Percentiles rank a stretch among this genome's conserved stretches.
These are phyloP conservation scores for Cyamopsis tetragonoloba DNA, from an alignment of 306 rosid species.

Conservation along the genomic window DNA sequence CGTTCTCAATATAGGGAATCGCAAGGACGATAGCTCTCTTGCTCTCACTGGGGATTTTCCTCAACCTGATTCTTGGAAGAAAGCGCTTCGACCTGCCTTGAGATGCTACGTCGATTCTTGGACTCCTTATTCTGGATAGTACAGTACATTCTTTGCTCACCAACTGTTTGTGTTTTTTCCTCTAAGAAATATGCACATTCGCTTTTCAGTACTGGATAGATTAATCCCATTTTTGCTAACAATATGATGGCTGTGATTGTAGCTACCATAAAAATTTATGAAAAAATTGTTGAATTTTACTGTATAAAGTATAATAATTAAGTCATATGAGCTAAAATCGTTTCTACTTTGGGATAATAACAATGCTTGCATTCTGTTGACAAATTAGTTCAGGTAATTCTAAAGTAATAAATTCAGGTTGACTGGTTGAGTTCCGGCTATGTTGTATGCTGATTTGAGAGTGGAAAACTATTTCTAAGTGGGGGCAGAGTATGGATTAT, in stretches of 20 bases:
- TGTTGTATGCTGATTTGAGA: neutral
- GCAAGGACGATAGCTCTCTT: conserved; percentile 72
- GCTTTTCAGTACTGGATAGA: neutral
- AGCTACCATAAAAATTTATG: no score
- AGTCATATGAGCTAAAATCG: neutral
- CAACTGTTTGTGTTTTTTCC: conserved; percentile 36
- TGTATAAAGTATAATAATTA: no score
- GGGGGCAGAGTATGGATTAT: neutral
- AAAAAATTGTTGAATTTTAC: no score
- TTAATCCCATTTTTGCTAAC: neutral
- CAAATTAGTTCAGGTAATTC: neutral
- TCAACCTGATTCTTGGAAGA: conserved; percentile 51
- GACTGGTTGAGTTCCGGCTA: neutral
- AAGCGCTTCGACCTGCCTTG: conserved; percentile 41
- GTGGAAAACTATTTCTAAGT: neutral
- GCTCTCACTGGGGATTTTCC: conserved; percentile 84
- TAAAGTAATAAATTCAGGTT: neutral
- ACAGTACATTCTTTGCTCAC: neutral
- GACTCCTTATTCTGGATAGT: conserved; percentile 36
- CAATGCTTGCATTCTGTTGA: neutral
- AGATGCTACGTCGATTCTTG: conserved; percentile 46
- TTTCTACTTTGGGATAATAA: neutral
- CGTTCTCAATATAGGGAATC: conserved; percentile 59
- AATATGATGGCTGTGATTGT: neutral
- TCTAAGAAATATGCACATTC: neutral